Conservation (phyloP, 371 early-diverging fungal genomes). For the Mortierella sp. region DNA sequence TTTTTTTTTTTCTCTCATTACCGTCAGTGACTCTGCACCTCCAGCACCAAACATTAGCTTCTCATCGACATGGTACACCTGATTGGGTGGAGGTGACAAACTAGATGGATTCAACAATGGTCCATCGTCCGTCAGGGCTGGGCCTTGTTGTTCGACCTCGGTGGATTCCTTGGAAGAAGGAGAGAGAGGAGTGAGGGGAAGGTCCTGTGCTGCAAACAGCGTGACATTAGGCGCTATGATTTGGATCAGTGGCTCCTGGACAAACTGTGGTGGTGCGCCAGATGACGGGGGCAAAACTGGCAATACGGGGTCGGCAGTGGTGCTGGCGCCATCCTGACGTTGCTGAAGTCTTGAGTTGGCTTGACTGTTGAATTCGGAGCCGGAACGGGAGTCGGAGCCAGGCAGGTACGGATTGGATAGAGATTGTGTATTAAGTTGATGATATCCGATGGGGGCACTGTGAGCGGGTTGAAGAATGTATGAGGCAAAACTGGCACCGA, state of each 20-base stretch:
- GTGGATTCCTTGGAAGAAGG: neutral
- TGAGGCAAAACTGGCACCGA: constrained; percentile 6
- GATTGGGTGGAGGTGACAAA: constrained; percentile 22
- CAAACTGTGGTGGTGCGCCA: constrained; percentile 2
- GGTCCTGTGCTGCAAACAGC: constrained; percentile 39
- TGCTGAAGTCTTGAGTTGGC: too few species aligned
- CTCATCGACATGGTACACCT: constrained; percentile 39
- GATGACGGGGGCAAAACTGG: neutral
- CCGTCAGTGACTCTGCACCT: constrained; percentile 32
- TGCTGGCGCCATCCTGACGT: too few species aligned
- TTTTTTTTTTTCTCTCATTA: too few species aligned
- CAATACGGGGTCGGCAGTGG: neutral
- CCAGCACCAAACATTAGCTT: constrained; percentile 46
- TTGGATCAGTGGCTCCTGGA: constrained; percentile 35
- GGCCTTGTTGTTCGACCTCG: neutral
- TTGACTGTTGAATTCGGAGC: too few species aligned
- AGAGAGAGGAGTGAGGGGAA: constrained; percentile 3
- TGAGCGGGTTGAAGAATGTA: neutral
- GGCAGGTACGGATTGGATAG: too few species aligned
- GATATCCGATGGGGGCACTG: neutral
- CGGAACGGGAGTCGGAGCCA: too few species aligned
- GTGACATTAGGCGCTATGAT: constrained; percentile 48
- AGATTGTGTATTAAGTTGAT: neutral
- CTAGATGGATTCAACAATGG: constrained; percentile 36
- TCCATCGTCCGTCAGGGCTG: constrained; percentile 7